These are phyloP conservation scores for Liriodendron chinense DNA, from an alignment of 164 flowering plant genomes.

Conservation along the genomic window DNA sequence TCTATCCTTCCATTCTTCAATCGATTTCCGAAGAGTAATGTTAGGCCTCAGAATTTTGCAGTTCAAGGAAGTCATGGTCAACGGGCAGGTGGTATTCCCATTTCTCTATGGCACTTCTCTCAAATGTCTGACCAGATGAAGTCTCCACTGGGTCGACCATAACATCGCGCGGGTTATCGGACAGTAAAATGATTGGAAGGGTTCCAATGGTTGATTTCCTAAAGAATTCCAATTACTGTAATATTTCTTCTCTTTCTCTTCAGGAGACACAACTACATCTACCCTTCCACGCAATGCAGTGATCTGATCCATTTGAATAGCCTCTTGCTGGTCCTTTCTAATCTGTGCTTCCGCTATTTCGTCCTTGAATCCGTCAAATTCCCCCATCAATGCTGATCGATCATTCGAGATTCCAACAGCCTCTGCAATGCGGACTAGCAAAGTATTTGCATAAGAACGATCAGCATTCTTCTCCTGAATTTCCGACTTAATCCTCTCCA, in stretches of 20 bases:
- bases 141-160: constrained; percentile 81
- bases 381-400: constrained; percentile 43
- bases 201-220: constrained; percentile 61
- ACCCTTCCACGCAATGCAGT: constrained; percentile 70
- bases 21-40: constrained; percentile 64
- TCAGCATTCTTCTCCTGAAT: constrained; percentile 59
- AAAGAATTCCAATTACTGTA: constrained; percentile 50
- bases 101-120: constrained; percentile 63
- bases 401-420: constrained; percentile 62
- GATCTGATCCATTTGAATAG: constrained; percentile 79
- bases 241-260: constrained; percentile 50
- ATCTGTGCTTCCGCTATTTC: constrained; percentile 54
- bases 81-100: constrained; percentile 52
- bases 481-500: constrained; percentile 64
- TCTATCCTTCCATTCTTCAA: constrained; percentile 82
- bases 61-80: constrained; percentile 45
- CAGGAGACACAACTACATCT: constrained; percentile 55
- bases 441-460: constrained; percentile 59
- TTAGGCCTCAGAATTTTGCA: constrained; percentile 52
- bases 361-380: constrained; percentile 59
- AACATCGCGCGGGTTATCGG: constrained; percentile 63
- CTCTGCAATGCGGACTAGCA: constrained; percentile 51
- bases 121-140: constrained; percentile 73
- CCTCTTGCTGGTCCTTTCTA: constrained; percentile 65
- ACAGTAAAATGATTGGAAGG: constrained; percentile 60